These are phyloP conservation scores for Metarhizium brunneum DNA, from an alignment of 2,329 filamentous ascomycete genomes.

Conservation along the genomic window DNA sequence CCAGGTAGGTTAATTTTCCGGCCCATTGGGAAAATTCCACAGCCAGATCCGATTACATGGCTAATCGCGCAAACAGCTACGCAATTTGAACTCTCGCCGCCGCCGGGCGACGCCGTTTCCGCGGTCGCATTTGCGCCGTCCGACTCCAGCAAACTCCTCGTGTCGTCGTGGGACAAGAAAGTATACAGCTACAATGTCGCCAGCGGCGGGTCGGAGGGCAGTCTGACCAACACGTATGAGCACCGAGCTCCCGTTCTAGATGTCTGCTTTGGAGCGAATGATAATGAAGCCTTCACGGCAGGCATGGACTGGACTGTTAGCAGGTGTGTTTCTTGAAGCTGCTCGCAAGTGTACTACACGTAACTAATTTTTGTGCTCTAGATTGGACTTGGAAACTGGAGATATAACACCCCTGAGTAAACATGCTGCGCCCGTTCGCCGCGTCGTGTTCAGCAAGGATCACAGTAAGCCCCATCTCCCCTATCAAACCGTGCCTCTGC, in stretches of 20 bases:
- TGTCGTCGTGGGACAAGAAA: constrained; percentile 89
- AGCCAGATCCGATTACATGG: background rate
- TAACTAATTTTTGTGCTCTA: constrained; percentile 11
- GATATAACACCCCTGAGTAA: constrained; percentile 67
- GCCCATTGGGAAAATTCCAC: background rate
- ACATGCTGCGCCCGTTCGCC: constrained; percentile 72
- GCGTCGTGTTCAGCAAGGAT: constrained; percentile 69
- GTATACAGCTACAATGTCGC: constrained; percentile 80
- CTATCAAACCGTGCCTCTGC: constrained; percentile 1
- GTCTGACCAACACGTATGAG: constrained; percentile 62
- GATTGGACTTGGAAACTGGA: constrained; percentile 61
- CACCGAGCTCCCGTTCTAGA: constrained; percentile 82
- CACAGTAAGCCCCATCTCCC: constrained; percentile 44
- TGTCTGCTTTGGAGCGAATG: constrained; percentile 78
- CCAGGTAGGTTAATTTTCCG: constrained; percentile 23
- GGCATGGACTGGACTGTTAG: constrained; percentile 83
- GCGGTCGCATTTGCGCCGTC: constrained; percentile 75
- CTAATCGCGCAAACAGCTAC: constrained; percentile 34
- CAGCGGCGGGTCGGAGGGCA: constrained; percentile 42
- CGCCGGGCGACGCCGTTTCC: constrained; percentile 81
- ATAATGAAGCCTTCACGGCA: constrained; percentile 75
- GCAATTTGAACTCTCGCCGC: constrained; percentile 75
- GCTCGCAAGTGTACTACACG: background rate
- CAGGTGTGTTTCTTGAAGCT: constrained; percentile 35
- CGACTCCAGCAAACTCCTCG: constrained; percentile 68